phyloP scores from a whole-genome alignment of 345 rosid genomes.

The Pistacia vera region DNA sequence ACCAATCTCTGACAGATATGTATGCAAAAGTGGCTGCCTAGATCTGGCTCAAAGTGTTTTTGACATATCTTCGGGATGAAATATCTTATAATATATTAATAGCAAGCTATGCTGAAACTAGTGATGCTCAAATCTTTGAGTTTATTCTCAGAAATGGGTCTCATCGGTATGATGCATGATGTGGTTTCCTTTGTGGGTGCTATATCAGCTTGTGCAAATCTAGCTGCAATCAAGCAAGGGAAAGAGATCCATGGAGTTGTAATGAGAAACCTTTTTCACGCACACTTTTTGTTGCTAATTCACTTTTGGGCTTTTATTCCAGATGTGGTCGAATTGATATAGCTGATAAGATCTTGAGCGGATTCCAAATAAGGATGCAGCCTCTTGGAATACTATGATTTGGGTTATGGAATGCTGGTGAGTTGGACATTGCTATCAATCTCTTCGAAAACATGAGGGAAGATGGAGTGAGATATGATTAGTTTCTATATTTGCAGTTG shows the following conservation, averaged over 20 bases:
- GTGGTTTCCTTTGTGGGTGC: slow-evolving; percentile 55
- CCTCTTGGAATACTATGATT: slow-evolving; percentile 58
- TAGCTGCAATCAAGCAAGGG: slow-evolving; percentile 46
- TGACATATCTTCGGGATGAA: slow-evolving; percentile 40
- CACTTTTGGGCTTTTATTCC: slow-evolving; percentile 49
- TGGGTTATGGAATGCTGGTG: slow-evolving; percentile 51
- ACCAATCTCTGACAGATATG: slow-evolving; percentile 52
- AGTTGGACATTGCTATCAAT: slow-evolving; percentile 34
- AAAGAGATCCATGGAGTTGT: slow-evolving; percentile 51
- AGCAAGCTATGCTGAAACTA: slow-evolving; percentile 47
- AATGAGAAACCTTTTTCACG: slow-evolving; percentile 33
- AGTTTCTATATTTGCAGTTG: slow-evolving; percentile 51
- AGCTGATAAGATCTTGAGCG: slow-evolving; percentile 37
- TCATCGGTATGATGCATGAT: slow-evolving; percentile 49
- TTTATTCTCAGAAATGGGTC: slow-evolving; percentile 56
- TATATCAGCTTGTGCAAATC: slow-evolving; percentile 61
- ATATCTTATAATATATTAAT: slow-evolving; percentile 63
- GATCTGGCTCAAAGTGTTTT: slow-evolving; percentile 46
- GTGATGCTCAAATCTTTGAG: slow-evolving; percentile 47
- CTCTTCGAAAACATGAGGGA: slow-evolving; percentile 47
- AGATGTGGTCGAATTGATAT: slow-evolving; percentile 49
- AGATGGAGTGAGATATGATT: slow-evolving; percentile 37
- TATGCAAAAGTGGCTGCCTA: slow-evolving; percentile 46
- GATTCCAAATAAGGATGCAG: slow-evolving; percentile 36
- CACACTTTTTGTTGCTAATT: slow-evolving; percentile 51